phyloP scores from a whole-genome alignment of 208 protist species.

The Trypanosoma melophagium region DNA sequence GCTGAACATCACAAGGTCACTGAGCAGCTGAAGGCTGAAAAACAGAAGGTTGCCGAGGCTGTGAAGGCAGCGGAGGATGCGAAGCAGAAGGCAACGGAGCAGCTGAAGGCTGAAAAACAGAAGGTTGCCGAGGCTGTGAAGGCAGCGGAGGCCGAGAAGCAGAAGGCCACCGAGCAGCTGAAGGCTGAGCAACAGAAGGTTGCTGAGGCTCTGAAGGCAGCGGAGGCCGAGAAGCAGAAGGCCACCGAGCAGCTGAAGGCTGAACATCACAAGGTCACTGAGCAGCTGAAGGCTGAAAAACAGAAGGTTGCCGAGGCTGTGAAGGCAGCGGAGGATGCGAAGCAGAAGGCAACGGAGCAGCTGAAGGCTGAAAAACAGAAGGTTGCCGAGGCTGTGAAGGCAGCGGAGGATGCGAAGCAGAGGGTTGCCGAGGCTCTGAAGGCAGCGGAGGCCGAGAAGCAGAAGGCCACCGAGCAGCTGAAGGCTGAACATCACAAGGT shows the following conservation, averaged over 20 bases:
- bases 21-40: slow-evolving; percentile 1
- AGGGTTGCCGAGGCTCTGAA: neutral
- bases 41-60: slow-evolving; percentile 6
- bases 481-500: neutral
- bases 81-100: slow-evolving; percentile 10
- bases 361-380: slow-evolving; percentile 5
- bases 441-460: slow-evolving; percentile 7
- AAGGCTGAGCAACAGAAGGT: slow-evolving; percentile 1
- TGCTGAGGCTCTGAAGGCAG: slow-evolving; percentile 4
- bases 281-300: slow-evolving; percentile 2
- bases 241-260: neutral
- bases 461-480: neutral
- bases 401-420: slow-evolving; percentile 6
- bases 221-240: neutral
- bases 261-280: slow-evolving; percentile 8
- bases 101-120: slow-evolving; percentile 10
- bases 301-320: slow-evolving; percentile 1
- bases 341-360: neutral
- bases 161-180: slow-evolving; percentile 3
- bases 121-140: slow-evolving; percentile 7
- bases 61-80: neutral
- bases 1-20: slow-evolving; percentile 11
- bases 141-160: slow-evolving; percentile 9
- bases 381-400: slow-evolving; percentile 4
- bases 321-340: slow-evolving; percentile 11